Conservation (phyloP, 2,329 filamentous ascomycete species). For the Talaromyces sp. region DNA sequence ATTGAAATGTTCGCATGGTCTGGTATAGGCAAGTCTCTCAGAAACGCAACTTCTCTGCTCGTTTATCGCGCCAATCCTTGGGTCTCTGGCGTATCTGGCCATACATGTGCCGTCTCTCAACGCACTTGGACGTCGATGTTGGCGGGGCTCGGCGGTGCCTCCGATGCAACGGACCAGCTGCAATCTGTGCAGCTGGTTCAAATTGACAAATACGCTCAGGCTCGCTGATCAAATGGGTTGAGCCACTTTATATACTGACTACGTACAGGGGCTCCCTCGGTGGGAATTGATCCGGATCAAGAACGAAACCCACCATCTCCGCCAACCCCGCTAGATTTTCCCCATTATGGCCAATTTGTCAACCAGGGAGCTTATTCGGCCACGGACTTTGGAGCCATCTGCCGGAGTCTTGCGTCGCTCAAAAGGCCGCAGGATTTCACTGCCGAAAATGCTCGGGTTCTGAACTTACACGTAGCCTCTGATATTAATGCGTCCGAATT, state of each 20-base stretch:
- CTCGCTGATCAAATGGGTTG: not conserved
- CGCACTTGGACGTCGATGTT: not conserved
- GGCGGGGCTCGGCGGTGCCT: not conserved
- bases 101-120: not conserved
- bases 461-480: conserved; percentile 37
- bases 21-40: conserved; percentile 7
- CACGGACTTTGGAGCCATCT: conserved; percentile 32
- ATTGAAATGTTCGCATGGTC: conserved; percentile 10
- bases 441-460: conserved; percentile 30
- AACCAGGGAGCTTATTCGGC: conserved; percentile 26
- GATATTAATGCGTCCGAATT: conserved; percentile 33
- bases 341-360: conserved; percentile 38
- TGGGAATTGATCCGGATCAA: conserved; percentile 30
- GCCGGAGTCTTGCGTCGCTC: conserved; percentile 41
- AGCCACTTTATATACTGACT: not conserved
- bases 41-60: not conserved
- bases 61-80: not conserved
- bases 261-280: conserved; percentile 24
- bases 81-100: not conserved
- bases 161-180: not conserved
- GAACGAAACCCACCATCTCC: conserved; percentile 45
- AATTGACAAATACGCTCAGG: not conserved
- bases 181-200: not conserved
- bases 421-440: conserved; percentile 38
- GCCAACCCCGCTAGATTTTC: conserved; percentile 50